Base-by-base conservation (phyloP, 176 grass and related monocot genomes). In the Luzula sylvatica region DNA sequence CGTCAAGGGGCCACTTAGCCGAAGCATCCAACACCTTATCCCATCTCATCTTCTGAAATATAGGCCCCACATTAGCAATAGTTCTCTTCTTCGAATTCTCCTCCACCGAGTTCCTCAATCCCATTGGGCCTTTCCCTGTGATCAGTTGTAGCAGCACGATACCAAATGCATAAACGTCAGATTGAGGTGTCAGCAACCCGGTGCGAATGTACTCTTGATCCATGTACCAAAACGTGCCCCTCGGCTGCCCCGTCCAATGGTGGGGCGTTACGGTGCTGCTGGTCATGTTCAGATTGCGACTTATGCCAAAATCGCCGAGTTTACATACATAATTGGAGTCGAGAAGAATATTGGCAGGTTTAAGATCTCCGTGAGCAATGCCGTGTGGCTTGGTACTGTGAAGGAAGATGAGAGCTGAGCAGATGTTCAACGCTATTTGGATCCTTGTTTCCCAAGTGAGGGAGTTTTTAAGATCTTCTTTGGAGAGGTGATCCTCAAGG, bases 291-390 rank as follows among this genome's bases (percentile, higher is more conserved):
- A 94, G 62, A 25, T 66, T 26, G 23, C 82, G 71, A 17, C 66
- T 79, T 24, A 79, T 80, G 27, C 87, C 82, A 20, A 84, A 84
- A 50, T 90, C 86, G 15, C 67, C 67, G 20, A 90, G 75, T 54
- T 84, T 90, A 38, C 57, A 53, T 3, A 55, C 25, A 28, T 73
- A 73, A 63, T 72, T 72, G 6, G 23, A 12, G 4, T 75, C 78
- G n/a, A 88, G 79, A 13, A 88, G 84, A 2, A 90, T 52, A 43
- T 84, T 90, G 26, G 66, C 62, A 30, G 86, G 74, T 49, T 80
- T 90, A n/a, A 90, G 42, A 62, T 90, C 80, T 8, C 80, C 75
- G 61, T 90, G 86, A 26, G 62, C 75, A 6, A 90, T 76, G 44
- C 64, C 23, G 50, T 76, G 53, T 23, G 67, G 75, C 41, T 80